Evolutionary conservation across 345 rosid species (phyloP).

Genomic region (Raphanus sativus): DNA sequence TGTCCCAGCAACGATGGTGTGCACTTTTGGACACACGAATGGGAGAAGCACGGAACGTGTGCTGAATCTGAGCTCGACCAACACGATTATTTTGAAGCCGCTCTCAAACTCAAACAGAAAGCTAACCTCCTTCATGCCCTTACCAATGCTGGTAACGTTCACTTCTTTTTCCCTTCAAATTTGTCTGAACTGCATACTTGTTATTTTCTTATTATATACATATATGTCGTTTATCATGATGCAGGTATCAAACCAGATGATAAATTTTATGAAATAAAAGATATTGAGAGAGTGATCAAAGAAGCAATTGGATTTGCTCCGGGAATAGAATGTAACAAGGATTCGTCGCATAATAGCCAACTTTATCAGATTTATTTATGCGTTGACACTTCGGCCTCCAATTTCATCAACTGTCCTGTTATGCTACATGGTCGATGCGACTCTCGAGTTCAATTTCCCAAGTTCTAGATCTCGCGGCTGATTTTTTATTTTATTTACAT

Average conservation of each 20-base stretch:
- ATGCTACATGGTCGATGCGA: constrained; percentile 53
- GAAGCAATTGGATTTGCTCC: constrained; percentile 53
- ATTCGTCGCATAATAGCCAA: constrained; percentile 54
- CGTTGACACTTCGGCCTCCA: constrained; percentile 67
- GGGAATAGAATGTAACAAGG: constrained; percentile 71
- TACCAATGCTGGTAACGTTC: constrained; percentile 47
- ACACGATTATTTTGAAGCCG: constrained; percentile 74
- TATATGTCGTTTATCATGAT: not conserved
- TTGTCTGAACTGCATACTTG: not conserved
- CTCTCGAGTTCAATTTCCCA: constrained; percentile 62
- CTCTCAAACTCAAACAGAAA: constrained; percentile 60
- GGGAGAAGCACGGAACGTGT: constrained; percentile 92
- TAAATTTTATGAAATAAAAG: constrained; percentile 49
- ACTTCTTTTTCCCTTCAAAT: not conserved
- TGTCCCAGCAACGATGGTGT: constrained; percentile 75
- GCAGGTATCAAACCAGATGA: constrained; percentile 72
- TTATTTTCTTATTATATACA: not conserved
- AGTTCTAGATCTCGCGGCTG: constrained; percentile 42
- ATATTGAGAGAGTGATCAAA: constrained; percentile 52
- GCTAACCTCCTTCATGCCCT: constrained; percentile 67
- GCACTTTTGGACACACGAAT: constrained; percentile 88
- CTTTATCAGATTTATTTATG: constrained; percentile 71
- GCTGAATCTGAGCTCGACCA: constrained; percentile 81
- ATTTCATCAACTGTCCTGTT: constrained; percentile 67
- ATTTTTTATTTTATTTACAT: not conserved